phyloP scores from a whole-genome alignment of 441 rosid genomes.

The Brassica hybrid region DNA sequence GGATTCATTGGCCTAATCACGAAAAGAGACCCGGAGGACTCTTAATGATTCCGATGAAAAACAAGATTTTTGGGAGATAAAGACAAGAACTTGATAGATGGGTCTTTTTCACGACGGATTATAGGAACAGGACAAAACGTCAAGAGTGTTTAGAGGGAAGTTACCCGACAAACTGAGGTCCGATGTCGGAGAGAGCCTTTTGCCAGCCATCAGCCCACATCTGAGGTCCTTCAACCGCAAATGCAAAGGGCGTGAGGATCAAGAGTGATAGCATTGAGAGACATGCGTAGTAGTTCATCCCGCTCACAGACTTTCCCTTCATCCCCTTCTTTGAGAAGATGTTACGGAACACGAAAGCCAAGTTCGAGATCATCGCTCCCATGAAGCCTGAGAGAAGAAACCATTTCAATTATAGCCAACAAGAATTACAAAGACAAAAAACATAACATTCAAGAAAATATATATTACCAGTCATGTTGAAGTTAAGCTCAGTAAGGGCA shows the following conservation, averaged over 20 bases:
- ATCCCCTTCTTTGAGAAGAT: slow-evolving; percentile 97
- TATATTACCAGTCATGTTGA: slow-evolving; percentile 81
- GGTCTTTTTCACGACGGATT: no score
- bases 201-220: no score
- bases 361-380: slow-evolving; percentile 98
- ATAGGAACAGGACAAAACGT: no score
- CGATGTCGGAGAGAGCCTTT: no score
- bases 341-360: slow-evolving; percentile 96
- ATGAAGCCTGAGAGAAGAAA: slow-evolving; percentile 62
- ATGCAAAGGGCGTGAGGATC: no score
- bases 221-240: no score
- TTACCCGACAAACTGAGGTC: no score
- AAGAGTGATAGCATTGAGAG: no score
- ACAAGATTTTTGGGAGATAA: no score
- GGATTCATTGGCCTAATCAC: background rate
- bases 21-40: background rate
- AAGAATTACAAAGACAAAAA: slow-evolving; percentile 9
- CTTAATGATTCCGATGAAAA: no score
- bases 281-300: slow-evolving; percentile 66
- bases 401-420: background rate
- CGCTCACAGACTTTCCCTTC: slow-evolving; percentile 93
- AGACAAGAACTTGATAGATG: no score
- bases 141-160: no score
- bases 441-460: background rate
- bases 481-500: slow-evolving; percentile 96